A percentile compares a stretch with the other conserved stretches of the same genome.
Evolutionary conservation across 306 rosid species (phyloP).

Genomic region (Gynostemma pentaphyllum): DNA sequence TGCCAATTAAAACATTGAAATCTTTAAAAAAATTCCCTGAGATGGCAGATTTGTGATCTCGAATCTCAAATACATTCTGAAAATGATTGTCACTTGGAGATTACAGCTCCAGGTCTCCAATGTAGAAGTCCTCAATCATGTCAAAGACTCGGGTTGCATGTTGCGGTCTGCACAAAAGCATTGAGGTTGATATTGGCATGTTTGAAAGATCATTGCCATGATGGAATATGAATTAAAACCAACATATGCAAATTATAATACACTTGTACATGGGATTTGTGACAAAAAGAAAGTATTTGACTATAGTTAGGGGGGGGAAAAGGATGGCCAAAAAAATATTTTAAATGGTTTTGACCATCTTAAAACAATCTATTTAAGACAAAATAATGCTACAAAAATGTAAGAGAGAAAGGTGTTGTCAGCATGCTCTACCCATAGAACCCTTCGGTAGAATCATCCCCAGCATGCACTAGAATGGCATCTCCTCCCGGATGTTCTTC

Average conservation of each 20-base stretch:
- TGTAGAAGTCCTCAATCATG: conserved; percentile 72
- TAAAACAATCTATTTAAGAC: not conserved
- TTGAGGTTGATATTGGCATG: not conserved
- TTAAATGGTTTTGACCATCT: not conserved
- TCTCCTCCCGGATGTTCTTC: conserved; percentile 99
- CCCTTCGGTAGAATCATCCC: conserved; percentile 81
- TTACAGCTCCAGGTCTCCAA: conserved; percentile 50
- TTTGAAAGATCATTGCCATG: not conserved
- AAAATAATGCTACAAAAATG: not conserved
- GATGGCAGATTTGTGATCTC: not conserved
- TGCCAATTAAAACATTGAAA: not conserved
- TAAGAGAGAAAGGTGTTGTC: not conserved
- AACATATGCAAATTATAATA: not conserved
- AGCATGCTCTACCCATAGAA: conserved; percentile 46
- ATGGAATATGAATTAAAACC: not conserved
- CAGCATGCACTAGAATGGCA: conserved; percentile 85
- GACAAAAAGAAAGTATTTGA: too few relatives aligned
- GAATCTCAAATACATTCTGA: not conserved
- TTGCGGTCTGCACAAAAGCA: conserved; percentile 58
- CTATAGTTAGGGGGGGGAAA: not conserved
- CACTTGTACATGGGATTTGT: not conserved
- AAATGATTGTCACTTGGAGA: not conserved
- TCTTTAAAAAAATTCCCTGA: not conserved
- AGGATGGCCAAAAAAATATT: not conserved
- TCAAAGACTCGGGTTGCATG: conserved; percentile 89